These are phyloP conservation scores for Diplodia scrobiculata DNA, from an alignment of 2,329 filamentous ascomycete genomes.

Conservation along the genomic window DNA sequence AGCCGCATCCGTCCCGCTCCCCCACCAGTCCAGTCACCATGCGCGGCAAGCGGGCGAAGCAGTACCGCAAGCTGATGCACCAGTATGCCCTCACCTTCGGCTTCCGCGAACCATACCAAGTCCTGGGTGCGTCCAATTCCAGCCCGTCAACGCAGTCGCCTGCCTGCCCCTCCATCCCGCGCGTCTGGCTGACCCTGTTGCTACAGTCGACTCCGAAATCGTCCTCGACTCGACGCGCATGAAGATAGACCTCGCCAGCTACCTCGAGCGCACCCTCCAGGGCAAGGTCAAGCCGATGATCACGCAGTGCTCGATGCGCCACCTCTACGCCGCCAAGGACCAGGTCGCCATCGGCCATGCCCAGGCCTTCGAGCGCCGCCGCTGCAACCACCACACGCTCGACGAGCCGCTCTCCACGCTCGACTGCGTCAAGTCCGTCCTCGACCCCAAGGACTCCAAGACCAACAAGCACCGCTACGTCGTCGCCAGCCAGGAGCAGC, in stretches of 20 bases:
- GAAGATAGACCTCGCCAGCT: conserved; percentile 83
- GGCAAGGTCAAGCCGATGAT: conserved; percentile 85
- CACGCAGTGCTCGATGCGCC: conserved; percentile 77
- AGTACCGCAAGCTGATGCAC: conserved; percentile 90
- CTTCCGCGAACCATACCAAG: conserved; percentile 93
- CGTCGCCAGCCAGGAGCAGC: conserved; percentile 71
- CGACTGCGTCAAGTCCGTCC: conserved; percentile 72
- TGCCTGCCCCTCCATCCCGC: not conserved
- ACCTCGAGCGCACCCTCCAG: conserved; percentile 79
- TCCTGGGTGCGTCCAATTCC: conserved; percentile 52
- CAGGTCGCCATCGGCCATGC: conserved; percentile 69
- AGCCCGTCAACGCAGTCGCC: not conserved
- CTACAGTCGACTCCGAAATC: conserved; percentile 77
- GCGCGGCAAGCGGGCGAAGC: conserved; percentile 69
- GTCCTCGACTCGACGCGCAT: conserved; percentile 77
- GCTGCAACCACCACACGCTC: conserved; percentile 77
- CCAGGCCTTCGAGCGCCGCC: conserved; percentile 72
- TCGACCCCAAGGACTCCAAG: conserved; percentile 72
- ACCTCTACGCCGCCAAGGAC: conserved; percentile 66
- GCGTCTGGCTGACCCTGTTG: conserved; percentile 17
- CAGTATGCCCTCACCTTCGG: conserved; percentile 84
- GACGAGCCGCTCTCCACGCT: conserved; percentile 68
- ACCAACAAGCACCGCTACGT: conserved; percentile 79
- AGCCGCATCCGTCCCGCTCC: conserved; percentile 33
- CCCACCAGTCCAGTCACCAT: conserved; percentile 47